Percentiles rank a stretch among this genome's conserved stretches.
Evolutionary conservation across 805 yeast species (phyloP).

Genomic region (Wickerhamomyces queroliae): DNA sequence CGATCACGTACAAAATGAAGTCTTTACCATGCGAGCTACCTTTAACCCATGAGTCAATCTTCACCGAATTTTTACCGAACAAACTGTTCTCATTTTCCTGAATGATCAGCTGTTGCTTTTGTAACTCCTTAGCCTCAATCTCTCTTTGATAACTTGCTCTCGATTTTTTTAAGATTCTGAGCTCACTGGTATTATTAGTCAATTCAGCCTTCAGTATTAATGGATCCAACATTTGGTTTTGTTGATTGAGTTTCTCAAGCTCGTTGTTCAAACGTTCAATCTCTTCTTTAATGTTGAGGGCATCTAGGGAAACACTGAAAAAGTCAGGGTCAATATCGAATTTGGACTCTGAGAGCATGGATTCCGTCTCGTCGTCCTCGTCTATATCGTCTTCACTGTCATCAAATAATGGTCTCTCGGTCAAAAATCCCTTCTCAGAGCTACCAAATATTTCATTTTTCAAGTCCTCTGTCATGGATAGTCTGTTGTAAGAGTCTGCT

Average conservation of each 20-base stretch:
- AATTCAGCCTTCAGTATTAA: constrained; percentile 77
- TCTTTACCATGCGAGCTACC: constrained; percentile 50
- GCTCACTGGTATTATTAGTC: constrained; percentile 67
- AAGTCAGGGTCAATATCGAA: constrained; percentile 30
- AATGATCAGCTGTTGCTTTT: constrained; percentile 73
- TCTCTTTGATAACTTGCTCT: constrained; percentile 63
- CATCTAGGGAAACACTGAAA: constrained; percentile 63
- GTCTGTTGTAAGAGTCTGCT: background rate
- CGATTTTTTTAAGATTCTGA: constrained; percentile 64
- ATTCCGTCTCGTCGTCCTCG: constrained; percentile 11
- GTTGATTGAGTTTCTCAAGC: constrained; percentile 53
- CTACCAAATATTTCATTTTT: constrained; percentile 21
- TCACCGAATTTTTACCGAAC: constrained; percentile 55
- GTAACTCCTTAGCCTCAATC: constrained; percentile 64
- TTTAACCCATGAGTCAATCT: constrained; percentile 43
- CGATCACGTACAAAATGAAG: constrained; percentile 68
- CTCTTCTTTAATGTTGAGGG: constrained; percentile 58
- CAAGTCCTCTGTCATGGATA: constrained; percentile 2
- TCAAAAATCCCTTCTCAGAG: constrained; percentile 14
- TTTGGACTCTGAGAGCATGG: constrained; percentile 6
- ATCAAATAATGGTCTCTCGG: constrained; percentile 21
- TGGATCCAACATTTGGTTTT: constrained; percentile 59
- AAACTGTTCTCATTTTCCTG: constrained; percentile 79
- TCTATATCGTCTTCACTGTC: constrained; percentile 9
- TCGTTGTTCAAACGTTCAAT: constrained; percentile 54